A percentile compares a stretch with the other conserved stretches of the same genome.
Conservation (phyloP, 495 filamentous ascomycete species). For the Tetracladium marchalianum region DNA sequence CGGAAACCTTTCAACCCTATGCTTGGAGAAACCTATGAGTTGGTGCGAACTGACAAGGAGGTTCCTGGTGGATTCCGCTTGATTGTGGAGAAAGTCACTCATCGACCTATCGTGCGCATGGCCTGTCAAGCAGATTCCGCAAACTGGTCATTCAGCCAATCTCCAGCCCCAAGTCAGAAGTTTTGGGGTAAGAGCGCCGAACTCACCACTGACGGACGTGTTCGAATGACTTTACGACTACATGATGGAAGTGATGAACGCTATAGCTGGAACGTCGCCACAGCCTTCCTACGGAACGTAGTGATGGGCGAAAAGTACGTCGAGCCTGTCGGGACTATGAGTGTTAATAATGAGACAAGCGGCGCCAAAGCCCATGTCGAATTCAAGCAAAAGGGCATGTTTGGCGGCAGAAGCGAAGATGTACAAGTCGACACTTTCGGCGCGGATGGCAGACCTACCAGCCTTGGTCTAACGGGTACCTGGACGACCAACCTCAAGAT, state of each 20-base stretch:
- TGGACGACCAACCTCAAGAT: constrained; percentile 69
- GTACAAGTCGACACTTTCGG: constrained; percentile 65
- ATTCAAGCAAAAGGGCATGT: constrained; percentile 93
- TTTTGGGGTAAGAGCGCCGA: constrained; percentile 98
- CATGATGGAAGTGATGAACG: constrained; percentile 59
- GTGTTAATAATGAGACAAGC: constrained; percentile 67
- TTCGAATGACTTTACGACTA: constrained; percentile 53
- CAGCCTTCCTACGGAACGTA: constrained; percentile 87
- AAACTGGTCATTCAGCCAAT: constrained; percentile 77
- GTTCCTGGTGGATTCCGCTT: constrained; percentile 70
- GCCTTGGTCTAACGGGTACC: constrained; percentile 61
- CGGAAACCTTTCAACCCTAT: constrained; percentile 98
- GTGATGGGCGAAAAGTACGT: constrained; percentile 98
- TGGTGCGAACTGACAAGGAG: constrained; percentile 72
- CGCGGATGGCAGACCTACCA: constrained; percentile 45
- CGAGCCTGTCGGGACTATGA: constrained; percentile 84
- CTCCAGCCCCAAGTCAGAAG: constrained; percentile 82
- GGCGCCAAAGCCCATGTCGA: constrained; percentile 71
- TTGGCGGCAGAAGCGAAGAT: constrained; percentile 88
- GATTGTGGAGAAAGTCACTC: constrained; percentile 84
- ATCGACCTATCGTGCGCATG: constrained; percentile 74
- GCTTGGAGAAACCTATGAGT: constrained; percentile 90
- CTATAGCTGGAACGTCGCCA: constrained; percentile 77
- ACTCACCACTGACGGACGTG: constrained; percentile 81
- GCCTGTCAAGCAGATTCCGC: constrained; percentile 85